Conservation (phyloP, 345 rosid species). For the Eucalyptus marginata region DNA sequence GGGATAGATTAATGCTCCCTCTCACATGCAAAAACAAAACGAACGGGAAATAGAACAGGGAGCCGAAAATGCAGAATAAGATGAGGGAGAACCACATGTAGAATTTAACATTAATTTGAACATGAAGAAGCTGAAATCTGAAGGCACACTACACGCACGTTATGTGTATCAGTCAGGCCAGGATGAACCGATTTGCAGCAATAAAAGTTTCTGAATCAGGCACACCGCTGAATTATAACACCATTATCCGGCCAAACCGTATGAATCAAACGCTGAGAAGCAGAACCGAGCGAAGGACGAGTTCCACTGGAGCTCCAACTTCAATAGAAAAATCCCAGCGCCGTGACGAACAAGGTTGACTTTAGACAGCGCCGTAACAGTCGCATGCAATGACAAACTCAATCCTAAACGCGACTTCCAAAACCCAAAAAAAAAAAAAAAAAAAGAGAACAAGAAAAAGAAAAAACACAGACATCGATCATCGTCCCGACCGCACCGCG, state of each 20-base stretch:
- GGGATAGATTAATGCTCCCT: neutral
- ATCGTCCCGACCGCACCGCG: neutral
- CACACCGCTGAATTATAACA: neutral
- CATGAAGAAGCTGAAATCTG: neutral
- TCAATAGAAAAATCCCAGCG: neutral
- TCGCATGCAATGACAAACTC: neutral
- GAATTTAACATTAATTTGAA: neutral
- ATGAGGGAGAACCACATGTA: neutral
- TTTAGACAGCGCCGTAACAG: neutral
- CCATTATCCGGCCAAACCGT: neutral
- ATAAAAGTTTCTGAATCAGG: neutral
- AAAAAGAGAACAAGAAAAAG: neutral
- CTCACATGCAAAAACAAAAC: neutral
- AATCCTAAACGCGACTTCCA: neutral
- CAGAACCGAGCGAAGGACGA: neutral
- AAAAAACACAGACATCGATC: neutral
- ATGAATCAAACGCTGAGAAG: neutral
- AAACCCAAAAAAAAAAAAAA: neutral
- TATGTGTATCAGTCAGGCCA: neutral
- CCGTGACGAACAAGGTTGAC: neutral
- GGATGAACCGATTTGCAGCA: neutral
- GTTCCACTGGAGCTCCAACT: neutral
- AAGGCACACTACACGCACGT: neutral
- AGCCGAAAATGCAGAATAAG: neutral
- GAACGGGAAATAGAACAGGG: neutral